Evolutionary conservation across 495 filamentous ascomycete genomes (phyloP).

Genomic region (Bathelium albidoporum): DNA sequence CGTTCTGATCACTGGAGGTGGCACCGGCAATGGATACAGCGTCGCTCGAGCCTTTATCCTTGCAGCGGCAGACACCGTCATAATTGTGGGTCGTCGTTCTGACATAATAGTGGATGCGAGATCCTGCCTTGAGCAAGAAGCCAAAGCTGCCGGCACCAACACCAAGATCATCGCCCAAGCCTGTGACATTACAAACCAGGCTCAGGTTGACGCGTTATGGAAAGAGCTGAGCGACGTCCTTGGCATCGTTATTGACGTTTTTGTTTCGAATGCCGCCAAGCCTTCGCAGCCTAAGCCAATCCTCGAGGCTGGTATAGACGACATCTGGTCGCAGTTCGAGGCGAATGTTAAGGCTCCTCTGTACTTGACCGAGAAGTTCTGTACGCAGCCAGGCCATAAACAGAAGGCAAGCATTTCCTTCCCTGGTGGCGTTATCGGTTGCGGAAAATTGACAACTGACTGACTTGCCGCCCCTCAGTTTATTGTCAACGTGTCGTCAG

Average conservation of each 20-base stretch:
- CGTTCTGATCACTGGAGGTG: conserved; percentile 12
- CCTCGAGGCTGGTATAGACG: conserved; percentile 2
- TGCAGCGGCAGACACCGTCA: conserved; percentile 12
- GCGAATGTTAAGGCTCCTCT: conserved; percentile 2
- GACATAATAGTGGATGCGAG: conserved; percentile 7
- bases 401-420: neutral
- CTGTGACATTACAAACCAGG: conserved; percentile 4
- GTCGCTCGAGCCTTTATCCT: conserved; percentile 9
- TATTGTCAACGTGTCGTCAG: conserved; percentile 1
- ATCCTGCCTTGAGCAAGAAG: conserved; percentile 7
- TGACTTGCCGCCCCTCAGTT: neutral
- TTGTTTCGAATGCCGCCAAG: conserved; percentile 1
- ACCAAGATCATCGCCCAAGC: conserved; percentile 5
- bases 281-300: neutral
- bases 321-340: conserved; percentile 4
- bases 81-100: conserved; percentile 10
- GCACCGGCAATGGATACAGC: conserved; percentile 2
- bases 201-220: conserved; percentile 1
- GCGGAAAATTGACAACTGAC: neutral
- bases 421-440: neutral
- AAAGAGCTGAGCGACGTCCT: conserved; percentile 1
- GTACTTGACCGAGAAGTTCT: neutral
- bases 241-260: neutral
- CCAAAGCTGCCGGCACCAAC: neutral
- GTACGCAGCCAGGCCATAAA: neutral